These are phyloP conservation scores for Zygosaccharomyces sapae DNA, from an alignment of 1,139 yeast species.

Conservation along the genomic window DNA sequence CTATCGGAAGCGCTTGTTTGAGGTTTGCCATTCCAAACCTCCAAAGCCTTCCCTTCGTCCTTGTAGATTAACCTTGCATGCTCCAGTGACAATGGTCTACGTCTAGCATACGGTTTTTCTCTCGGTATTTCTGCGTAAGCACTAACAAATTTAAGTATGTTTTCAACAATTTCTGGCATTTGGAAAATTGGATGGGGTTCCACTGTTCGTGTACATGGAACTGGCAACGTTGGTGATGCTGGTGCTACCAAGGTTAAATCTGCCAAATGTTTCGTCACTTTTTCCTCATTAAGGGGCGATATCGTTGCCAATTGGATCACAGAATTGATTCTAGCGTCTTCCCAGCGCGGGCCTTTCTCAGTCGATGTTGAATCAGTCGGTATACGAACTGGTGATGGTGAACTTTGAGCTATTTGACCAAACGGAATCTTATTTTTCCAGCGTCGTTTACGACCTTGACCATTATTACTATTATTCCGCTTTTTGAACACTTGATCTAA, in stretches of 20 bases:
- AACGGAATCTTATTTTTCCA: not conserved
- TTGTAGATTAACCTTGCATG: slow-evolving; percentile 62
- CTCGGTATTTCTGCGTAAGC: slow-evolving; percentile 49
- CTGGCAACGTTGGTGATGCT: not conserved
- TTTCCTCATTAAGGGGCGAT: slow-evolving; percentile 9
- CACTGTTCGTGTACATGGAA: not conserved
- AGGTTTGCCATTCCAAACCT: slow-evolving; percentile 43
- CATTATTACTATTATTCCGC: slow-evolving; percentile 2
- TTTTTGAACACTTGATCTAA: slow-evolving; percentile 9
- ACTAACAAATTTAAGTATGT: slow-evolving; percentile 59
- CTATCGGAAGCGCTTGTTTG: not conserved
- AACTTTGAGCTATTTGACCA: not conserved
- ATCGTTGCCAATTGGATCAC: slow-evolving; percentile 9
- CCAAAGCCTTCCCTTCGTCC: slow-evolving; percentile 46
- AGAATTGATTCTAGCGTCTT: slow-evolving; percentile 8
- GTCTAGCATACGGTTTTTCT: slow-evolving; percentile 54
- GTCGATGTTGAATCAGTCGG: slow-evolving; percentile 7
- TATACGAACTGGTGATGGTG: not conserved
- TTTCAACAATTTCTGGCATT: slow-evolving; percentile 70
- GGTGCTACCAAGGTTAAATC: slow-evolving; percentile 10
- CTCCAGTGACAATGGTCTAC: slow-evolving; percentile 62
- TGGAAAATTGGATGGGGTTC: slow-evolving; percentile 50
- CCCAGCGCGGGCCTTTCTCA: slow-evolving; percentile 4
- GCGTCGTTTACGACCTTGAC: slow-evolving; percentile 6
- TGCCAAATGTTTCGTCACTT: slow-evolving; percentile 13